Base-by-base conservation (phyloP, 2,329 filamentous ascomycete genomes). In the Hypoxylon sp. region DNA sequence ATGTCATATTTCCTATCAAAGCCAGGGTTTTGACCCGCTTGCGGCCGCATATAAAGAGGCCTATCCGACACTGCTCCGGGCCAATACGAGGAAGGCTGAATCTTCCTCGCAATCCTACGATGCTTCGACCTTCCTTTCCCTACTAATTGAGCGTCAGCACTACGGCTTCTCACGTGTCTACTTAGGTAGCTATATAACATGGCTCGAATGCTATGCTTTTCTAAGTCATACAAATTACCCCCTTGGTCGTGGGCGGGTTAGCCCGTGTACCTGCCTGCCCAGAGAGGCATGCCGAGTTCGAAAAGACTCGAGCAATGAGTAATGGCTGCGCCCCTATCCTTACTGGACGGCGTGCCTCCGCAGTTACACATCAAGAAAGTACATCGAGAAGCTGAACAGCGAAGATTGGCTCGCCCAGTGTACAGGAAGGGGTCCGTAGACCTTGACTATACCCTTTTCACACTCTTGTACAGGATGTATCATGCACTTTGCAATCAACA, bases 1-100 rank as follows among this genome's bases (percentile, higher is more conserved):
- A 85, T 87, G 77, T 80, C 79, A 65, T 92, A 91, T 79, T 94
- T 89, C 78, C 81, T 83, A 68, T 80, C 80, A 40, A 88, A 87
- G 75, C 79, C 80, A 56, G 83, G 85, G 11, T 88, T 90, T 71
- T 89, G 79, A 76, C 73, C 73, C 74, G 72, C 73, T 71, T 71
- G 57, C 71, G 75, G 75, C 73, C 74, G 73, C 75, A 76, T 76
- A 73, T 65, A 30, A 69, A 61, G 69, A 72, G 74, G 62, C 74
- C 74, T 72, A 69, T 70, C 70, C 71, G 71, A 71, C 69, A 68
- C 68, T 67, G 63, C 68, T 67, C 71, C 73, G 71, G 74, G 67
- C 74, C 73, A 74, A 73, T 74, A 71, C 74, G 65, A 72, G 67
- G 52, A 68, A 50, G 61, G 62, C 62, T 67, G 64, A 65, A 64